Evolutionary conservation across 495 filamentous ascomycete species (phyloP).

Genomic region (Terfezia claveryi): DNA sequence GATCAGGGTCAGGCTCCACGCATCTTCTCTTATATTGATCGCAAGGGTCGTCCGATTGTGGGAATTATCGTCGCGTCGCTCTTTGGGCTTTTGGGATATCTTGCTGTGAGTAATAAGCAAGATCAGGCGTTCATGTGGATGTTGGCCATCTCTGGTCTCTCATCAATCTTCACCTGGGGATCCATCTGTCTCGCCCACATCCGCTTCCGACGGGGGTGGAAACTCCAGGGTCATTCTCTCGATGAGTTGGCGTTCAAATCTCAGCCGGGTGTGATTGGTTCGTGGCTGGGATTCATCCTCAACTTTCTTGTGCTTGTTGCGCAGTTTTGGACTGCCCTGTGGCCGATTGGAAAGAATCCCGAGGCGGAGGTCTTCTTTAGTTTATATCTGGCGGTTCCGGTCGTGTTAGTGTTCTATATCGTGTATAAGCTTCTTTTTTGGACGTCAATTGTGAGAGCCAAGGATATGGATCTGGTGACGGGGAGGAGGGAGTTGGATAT

Average conservation of each 20-base stretch:
- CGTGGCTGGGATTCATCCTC: slow-evolving; percentile 60
- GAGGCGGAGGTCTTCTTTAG: slow-evolving; percentile 46
- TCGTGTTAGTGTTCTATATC: slow-evolving; percentile 55
- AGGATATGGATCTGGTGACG: slow-evolving; percentile 68
- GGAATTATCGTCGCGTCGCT: slow-evolving; percentile 45
- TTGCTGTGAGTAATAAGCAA: slow-evolving; percentile 44
- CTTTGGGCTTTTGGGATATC: slow-evolving; percentile 57
- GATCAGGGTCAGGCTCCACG: slow-evolving; percentile 64
- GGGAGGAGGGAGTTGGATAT: slow-evolving; percentile 78
- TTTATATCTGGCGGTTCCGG: slow-evolving; percentile 56
- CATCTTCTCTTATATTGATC: slow-evolving; percentile 63
- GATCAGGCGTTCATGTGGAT: slow-evolving; percentile 62
- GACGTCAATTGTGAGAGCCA: slow-evolving; percentile 40
- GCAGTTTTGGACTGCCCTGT: slow-evolving; percentile 83
- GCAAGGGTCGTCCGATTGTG: slow-evolving; percentile 55
- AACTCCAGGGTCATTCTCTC: slow-evolving; percentile 40
- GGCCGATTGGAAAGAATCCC: slow-evolving; percentile 37
- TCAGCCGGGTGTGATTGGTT: slow-evolving; percentile 60
- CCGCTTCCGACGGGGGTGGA: slow-evolving; percentile 71
- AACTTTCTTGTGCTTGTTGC: slow-evolving; percentile 67
- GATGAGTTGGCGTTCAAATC: slow-evolving; percentile 61
- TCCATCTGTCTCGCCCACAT: slow-evolving; percentile 78
- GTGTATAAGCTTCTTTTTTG: slow-evolving; percentile 56
- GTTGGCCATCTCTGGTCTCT: slow-evolving; percentile 69
- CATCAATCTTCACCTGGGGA: slow-evolving; percentile 82